Conservation (phyloP, 768 basidiomycete species). For the Hysterangium stoloniferum region DNA sequence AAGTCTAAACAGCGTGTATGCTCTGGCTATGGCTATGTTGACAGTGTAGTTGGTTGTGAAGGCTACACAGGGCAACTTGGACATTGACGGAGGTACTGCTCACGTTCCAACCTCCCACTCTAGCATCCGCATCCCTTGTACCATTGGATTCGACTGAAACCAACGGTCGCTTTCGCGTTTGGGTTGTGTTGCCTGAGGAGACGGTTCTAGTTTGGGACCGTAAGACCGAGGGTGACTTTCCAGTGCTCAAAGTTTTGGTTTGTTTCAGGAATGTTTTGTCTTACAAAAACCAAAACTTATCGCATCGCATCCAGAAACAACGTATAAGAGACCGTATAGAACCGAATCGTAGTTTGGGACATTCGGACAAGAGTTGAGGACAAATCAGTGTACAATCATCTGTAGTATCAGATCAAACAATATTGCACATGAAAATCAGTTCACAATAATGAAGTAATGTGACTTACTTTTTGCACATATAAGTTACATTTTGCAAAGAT, state of each 20-base stretch:
- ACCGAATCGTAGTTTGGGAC: constrained; percentile 77
- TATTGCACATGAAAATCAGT: not conserved
- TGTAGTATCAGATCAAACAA: not conserved
- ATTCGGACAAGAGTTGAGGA: constrained; percentile 61
- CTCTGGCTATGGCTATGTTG: too few species aligned
- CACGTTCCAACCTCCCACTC: constrained; percentile 76
- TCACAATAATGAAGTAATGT: not conserved
- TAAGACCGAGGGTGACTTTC: constrained; percentile 86
- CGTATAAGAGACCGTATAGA: constrained; percentile 76
- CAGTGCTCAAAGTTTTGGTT: constrained; percentile 80
- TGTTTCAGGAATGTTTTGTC: constrained; percentile 28
- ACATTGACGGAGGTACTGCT: constrained; percentile 86
- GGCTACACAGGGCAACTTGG: constrained; percentile 92
- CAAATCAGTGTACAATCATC: constrained; percentile 1
- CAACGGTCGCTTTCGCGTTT: constrained; percentile 85
- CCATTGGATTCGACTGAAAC: constrained; percentile 78
- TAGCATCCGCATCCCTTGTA: constrained; percentile 60
- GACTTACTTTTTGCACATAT: too few species aligned
- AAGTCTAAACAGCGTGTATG: constrained; percentile 23
- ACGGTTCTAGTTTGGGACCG: constrained; percentile 72
- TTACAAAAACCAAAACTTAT: not conserved
- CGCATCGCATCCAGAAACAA: constrained; percentile 58
- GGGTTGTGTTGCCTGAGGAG: constrained; percentile 47
- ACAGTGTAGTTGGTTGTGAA: constrained; percentile 25
- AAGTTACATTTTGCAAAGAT: not conserved